phyloP scores from a whole-genome alignment of 164 flowering plant genomes.

The Amborella trichopoda region DNA sequence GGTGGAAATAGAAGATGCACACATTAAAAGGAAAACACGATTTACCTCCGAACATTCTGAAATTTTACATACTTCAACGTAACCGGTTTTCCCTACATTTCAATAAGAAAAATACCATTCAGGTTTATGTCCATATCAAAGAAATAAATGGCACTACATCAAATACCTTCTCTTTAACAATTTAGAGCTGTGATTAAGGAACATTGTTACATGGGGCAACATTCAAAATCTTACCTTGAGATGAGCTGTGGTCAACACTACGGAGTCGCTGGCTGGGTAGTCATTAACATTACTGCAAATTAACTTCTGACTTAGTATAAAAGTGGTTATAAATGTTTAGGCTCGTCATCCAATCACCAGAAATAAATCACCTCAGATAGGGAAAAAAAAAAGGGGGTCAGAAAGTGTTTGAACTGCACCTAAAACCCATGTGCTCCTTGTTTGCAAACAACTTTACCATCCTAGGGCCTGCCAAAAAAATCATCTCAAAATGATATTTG shows the following conservation, averaged over 20 bases:
- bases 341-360: too few species aligned
- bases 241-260: conserved; percentile 45
- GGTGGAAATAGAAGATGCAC: too few species aligned
- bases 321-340: too few species aligned
- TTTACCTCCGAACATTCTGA: conserved; percentile 94
- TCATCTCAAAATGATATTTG: too few species aligned
- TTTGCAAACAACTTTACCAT: conserved; percentile 80
- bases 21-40: background rate
- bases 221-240: conserved; percentile 47
- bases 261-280: conserved; percentile 77
- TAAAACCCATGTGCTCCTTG: conserved; percentile 96
- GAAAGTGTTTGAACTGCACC: conserved; percentile 24
- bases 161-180: too few species aligned
- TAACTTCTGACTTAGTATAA: too few species aligned
- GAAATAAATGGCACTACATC: too few species aligned
- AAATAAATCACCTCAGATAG: too few species aligned
- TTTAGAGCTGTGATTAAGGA: too few species aligned
- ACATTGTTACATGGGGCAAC: too few species aligned
- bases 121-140: too few species aligned
- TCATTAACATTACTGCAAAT: conserved; percentile 83
- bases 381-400: too few species aligned
- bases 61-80: conserved; percentile 82
- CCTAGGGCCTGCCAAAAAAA: conserved; percentile 56
- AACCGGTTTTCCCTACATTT: conserved; percentile 75
- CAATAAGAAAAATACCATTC: conserved; percentile 5